Base-by-base conservation (phyloP, 305 asterid genomes). In the Striga hermonthica region DNA sequence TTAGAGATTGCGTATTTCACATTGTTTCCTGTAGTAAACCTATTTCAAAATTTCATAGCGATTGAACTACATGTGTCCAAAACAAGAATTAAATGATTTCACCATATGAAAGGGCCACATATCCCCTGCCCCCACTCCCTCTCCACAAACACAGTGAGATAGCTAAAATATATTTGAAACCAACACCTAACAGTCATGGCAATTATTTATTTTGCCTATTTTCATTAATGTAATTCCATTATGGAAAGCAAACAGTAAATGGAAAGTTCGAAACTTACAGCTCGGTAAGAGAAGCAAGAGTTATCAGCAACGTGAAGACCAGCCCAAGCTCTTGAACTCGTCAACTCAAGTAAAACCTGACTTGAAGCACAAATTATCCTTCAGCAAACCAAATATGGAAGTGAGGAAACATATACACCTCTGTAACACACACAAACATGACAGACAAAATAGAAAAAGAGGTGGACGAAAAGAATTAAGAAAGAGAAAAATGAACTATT, bases 211-310 rank as follows among this genome's bases (percentile, higher is more conserved):
- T 48, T 44, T 10, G 34, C 47, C 75, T 64, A 45, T 47, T 44
- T 47, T 35, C 9, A 3, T 22, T 43, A 57, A 12, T 15, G 60
- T 9, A 59, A 13, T 48, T 59, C 43, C 62, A 60, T 47, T 64
- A 67, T 31, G 36, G 5, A 10, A 15, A n/a, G 59, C 41, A 65
- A 34, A 0, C 12, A 57, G 63, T 54, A 54, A 59, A 68, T 49
- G 60, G 73, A 1, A 22, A 70, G 70, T 66, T 13, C 39, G 57
- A 66, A 59, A 88, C 97, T 80, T 76, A 90, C 96, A 44, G 88
- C 78, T 35, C 90, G 95, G 80, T 84, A 93, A 74, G 90, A 97
- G 80, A 86, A 93, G 81, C 97, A 93, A 56, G 98, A 93, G 76
- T 86, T 93, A 85, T 93, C 98, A 52, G 95, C 96, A 64, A 83